Conservation (phyloP, 2,329 filamentous ascomycete species). For the Monilinia aucupariae region DNA sequence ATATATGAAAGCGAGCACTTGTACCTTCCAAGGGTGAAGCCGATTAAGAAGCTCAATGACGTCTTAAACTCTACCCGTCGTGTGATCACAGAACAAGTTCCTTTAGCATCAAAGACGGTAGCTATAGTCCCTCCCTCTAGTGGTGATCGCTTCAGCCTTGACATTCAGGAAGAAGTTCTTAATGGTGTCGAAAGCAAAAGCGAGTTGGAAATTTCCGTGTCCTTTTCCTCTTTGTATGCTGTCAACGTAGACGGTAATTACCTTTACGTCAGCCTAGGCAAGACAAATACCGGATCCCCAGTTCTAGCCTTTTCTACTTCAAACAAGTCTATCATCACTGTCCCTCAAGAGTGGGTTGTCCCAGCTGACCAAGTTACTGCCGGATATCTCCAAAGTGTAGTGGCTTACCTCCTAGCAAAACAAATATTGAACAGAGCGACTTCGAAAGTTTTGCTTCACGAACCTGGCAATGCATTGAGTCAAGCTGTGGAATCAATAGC, state of each 20-base stretch:
- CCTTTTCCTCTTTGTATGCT: neutral
- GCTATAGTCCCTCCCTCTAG: neutral
- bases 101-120: neutral
- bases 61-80: constrained; percentile 19
- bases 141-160: neutral
- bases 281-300: neutral
- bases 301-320: constrained; percentile 1
- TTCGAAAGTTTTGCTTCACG: neutral
- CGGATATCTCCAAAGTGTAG: neutral
- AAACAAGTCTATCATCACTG: neutral
- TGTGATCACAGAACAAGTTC: constrained; percentile 17
- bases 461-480: neutral
- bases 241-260: neutral
- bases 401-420: constrained; percentile 6
- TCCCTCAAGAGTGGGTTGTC: neutral
- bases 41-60: constrained; percentile 16
- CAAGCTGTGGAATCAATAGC: constrained; percentile 4
- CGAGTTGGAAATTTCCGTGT: constrained; percentile 1
- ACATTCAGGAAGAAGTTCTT: neutral
- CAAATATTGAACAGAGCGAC: neutral
- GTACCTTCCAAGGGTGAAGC: constrained; percentile 21
- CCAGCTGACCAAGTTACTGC: neutral
- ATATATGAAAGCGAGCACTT: constrained; percentile 16
- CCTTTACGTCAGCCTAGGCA: constrained; percentile 4
- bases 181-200: neutral